These are phyloP conservation scores for Emericellopsis cladophorae DNA, from an alignment of 2,329 filamentous ascomycete genomes.

Conservation along the genomic window DNA sequence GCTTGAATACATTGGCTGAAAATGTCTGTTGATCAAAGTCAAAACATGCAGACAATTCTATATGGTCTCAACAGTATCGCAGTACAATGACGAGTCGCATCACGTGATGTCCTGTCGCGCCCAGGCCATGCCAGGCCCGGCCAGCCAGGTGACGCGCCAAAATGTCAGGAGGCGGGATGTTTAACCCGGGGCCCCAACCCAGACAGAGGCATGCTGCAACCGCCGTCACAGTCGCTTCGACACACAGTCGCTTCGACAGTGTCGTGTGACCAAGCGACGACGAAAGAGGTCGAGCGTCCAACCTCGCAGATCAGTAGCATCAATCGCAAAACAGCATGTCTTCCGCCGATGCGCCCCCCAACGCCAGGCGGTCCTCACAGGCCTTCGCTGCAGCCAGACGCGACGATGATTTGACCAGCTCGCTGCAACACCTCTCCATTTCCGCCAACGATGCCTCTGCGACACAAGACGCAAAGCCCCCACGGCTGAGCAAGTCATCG, in stretches of 20 bases:
- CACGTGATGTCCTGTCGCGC: neutral
- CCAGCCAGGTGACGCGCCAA: neutral
- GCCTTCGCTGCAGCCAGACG: conserved; percentile 8
- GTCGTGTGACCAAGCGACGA: no score
- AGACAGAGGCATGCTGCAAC: neutral
- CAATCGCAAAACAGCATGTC: neutral
- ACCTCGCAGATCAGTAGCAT: no score
- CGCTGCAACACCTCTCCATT: conserved; percentile 31
- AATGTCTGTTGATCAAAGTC: no score
- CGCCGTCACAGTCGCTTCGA: neutral
- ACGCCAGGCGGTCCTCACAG: neutral
- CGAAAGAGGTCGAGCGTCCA: no score
- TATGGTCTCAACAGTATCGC: no score
- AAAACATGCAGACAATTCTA: no score
- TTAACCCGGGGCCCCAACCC: neutral
- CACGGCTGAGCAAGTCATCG: conserved; percentile 8
- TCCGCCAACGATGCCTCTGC: conserved; percentile 6
- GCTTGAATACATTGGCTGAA: no score
- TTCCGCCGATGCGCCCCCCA: neutral
- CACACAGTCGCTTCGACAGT: no score
- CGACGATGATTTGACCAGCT: conserved; percentile 22
- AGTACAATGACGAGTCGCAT: neutral
- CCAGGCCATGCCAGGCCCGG: neutral
- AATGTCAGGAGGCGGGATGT: neutral
- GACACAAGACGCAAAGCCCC: conserved; percentile 7